These are phyloP conservation scores for Citrullus colocynthis DNA, from an alignment of 306 rosid genomes.

Conservation along the genomic window DNA sequence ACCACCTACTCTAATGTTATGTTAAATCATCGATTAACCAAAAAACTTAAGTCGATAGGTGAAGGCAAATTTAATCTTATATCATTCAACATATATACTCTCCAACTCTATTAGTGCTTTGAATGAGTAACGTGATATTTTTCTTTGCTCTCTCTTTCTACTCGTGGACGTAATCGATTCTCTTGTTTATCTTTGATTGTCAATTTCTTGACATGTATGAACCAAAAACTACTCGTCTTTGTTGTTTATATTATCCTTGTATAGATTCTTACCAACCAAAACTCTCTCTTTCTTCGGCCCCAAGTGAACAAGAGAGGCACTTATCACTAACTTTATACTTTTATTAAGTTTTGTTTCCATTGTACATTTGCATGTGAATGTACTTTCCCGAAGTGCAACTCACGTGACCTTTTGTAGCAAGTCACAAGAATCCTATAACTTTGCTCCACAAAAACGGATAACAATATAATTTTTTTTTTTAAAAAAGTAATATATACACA, in stretches of 20 bases:
- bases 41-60: too few species aligned
- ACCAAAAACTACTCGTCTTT: slow-evolving; percentile 3
- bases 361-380: slow-evolving; percentile 80
- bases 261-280: slow-evolving; percentile 1
- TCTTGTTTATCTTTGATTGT: too few species aligned
- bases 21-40: too few species aligned
- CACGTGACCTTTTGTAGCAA: slow-evolving; percentile 79
- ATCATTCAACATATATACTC: too few species aligned
- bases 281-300: slow-evolving; percentile 12
- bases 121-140: too few species aligned
- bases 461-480: neutral
- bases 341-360: slow-evolving; percentile 52
- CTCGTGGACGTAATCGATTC: too few species aligned
- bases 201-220: neutral
- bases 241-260: slow-evolving; percentile 18
- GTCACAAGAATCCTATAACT: slow-evolving; percentile 43
- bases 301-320: slow-evolving; percentile 37
- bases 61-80: too few species aligned
- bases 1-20: too few species aligned
- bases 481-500: too few species aligned
- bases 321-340: slow-evolving; percentile 52
- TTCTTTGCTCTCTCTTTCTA: too few species aligned
- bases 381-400: slow-evolving; percentile 79
- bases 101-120: too few species aligned
- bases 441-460: neutral